phyloP scores from a whole-genome alignment of 306 rosid genomes.

The Erythrophleum fordii region DNA sequence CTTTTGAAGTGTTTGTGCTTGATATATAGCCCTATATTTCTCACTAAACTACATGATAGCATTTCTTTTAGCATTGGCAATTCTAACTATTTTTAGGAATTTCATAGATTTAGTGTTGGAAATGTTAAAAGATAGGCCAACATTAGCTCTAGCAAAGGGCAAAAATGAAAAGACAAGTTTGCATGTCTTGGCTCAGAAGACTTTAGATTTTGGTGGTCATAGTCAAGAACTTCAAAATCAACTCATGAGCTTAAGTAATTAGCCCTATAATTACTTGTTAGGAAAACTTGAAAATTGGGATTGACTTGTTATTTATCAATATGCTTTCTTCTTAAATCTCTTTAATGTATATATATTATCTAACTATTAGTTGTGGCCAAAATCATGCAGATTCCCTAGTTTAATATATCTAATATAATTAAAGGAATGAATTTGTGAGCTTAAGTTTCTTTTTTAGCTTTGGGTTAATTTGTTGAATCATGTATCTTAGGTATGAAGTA shows the following conservation, averaged over 20 bases:
- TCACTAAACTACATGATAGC: too few species aligned
- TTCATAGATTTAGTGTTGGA: slow-evolving; percentile 36
- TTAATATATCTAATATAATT: slow-evolving; percentile 3
- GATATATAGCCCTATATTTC: too few species aligned
- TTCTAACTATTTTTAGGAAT: background rate
- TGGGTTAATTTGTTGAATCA: too few species aligned
- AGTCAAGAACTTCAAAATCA: background rate
- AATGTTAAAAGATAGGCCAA: background rate
- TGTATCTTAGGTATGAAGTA: too few species aligned
- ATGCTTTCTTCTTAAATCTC: too few species aligned
- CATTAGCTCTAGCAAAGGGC: slow-evolving; percentile 18
- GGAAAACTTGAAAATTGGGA: background rate
- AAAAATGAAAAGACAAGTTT: slow-evolving; percentile 27
- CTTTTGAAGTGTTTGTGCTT: background rate
- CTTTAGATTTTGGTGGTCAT: slow-evolving; percentile 19
- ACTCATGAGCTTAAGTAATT: slow-evolving; percentile 27
- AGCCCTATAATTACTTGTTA: background rate
- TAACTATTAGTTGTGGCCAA: background rate
- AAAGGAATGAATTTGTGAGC: too few species aligned
- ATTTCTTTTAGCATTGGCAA: background rate
- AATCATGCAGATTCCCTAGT: background rate
- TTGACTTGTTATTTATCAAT: too few species aligned
- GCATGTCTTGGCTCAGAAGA: slow-evolving; percentile 37
- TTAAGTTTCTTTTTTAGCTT: too few species aligned
- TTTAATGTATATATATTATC: background rate